Evolutionary conservation across 441 rosid species (phyloP).

Genomic region (Melastoma candidum): DNA sequence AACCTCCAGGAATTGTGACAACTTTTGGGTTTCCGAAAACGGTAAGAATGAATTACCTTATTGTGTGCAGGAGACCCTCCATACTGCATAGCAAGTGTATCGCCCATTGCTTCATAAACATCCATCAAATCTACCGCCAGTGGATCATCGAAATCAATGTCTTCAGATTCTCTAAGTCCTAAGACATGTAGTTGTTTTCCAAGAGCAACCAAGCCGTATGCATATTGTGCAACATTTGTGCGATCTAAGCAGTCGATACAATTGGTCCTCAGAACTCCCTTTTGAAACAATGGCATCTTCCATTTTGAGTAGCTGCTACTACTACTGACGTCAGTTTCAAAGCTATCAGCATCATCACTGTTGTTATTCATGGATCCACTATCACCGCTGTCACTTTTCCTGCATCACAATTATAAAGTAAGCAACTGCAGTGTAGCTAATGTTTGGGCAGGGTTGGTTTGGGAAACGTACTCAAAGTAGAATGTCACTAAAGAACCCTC

Average conservation of each 20-base stretch:
- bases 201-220: slow-evolving; percentile 94
- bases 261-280: slow-evolving; percentile 91
- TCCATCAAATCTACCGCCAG: slow-evolving; percentile 86
- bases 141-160: slow-evolving; percentile 70
- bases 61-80: slow-evolving; percentile 99
- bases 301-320: slow-evolving; percentile 35
- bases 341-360: slow-evolving; percentile 9
- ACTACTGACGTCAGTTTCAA: slow-evolving; percentile 7
- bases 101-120: slow-evolving; percentile 95
- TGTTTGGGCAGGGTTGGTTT: no score
- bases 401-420: slow-evolving; percentile 30
- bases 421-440: background rate
- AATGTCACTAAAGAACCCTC: slow-evolving; percentile 37
- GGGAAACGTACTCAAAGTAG: slow-evolving; percentile 49
- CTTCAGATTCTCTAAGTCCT: slow-evolving; percentile 54
- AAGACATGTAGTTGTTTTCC: slow-evolving; percentile 82
- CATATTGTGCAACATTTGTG: slow-evolving; percentile 98
- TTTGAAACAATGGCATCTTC: slow-evolving; percentile 59
- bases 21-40: background rate
- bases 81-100: slow-evolving; percentile 95
- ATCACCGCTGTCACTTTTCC: slow-evolving; percentile 33
- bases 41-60: slow-evolving; percentile 41
- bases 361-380: slow-evolving; percentile 27
- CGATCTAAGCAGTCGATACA: slow-evolving; percentile 99
- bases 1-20: background rate